Evolutionary conservation across 2,329 filamentous ascomycete genomes (phyloP), one percentile per base, ranked within the genome.

Genomic region (Fusarium sp.): DNA sequence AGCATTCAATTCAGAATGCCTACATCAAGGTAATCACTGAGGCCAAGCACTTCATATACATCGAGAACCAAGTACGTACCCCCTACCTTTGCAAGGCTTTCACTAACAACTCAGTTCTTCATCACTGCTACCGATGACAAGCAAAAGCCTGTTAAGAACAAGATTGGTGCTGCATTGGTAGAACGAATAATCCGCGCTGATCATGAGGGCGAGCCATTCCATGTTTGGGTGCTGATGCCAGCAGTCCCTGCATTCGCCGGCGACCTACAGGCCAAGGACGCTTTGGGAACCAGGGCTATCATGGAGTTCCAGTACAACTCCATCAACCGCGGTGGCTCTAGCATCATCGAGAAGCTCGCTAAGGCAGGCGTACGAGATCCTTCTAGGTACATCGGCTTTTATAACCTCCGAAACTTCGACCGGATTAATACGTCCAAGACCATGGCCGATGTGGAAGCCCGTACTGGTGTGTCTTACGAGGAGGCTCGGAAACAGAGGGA

Each of bases 261-360:
- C 5, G 91, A 95, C 68, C 80, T 96, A 44, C 85, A 90, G 69
- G 83, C 83, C 0, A 89, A 93, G 48, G 88, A 85, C 22, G 88
- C 89, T 8, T 80, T 94, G 1, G 90, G 90, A 22, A 95, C 91
- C 0, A 83, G 92, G 32, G 92, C 91, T 6, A 94, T 96, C 70
- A 93, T 95, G 90, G 91, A 95, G 73, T 94, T 90, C 74, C 91
- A 95, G 73, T 94, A 95, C 77, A 82, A 87, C 70, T 90, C 86
- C 47, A 95, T 95, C 77, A 90, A 87, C 75, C 86, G 91, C 32
- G 90, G 91, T 29, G 90, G 90, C 3, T 79, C 91, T 73, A 91
- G 87, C 56, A 95, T 96, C 73, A 88, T 93, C 72, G 91, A 93
- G 74, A 82, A 81, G 41, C 83, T 93, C 48, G 80, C 81, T 15